phyloP scores from a whole-genome alignment of 352 stramenopile species.

The Hyaloperonospora brassicae region DNA sequence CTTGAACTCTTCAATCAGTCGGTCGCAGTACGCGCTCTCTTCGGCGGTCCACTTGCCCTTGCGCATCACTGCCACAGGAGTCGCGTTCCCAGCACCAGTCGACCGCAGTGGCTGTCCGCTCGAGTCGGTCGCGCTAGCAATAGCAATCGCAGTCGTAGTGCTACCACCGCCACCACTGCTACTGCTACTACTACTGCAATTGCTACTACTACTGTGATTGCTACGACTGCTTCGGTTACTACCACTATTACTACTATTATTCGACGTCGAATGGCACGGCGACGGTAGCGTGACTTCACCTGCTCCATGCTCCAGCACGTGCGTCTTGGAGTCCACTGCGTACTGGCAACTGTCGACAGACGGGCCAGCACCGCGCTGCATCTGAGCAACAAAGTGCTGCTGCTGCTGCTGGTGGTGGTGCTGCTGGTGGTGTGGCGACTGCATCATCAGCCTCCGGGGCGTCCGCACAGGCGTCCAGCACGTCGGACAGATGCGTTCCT shows the following conservation, averaged over 20 bases:
- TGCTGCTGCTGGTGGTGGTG: slow-evolving; percentile 1
- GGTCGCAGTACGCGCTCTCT: slow-evolving; percentile 96
- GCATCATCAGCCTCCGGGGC: slow-evolving; percentile 39
- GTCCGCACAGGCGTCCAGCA: slow-evolving; percentile 69
- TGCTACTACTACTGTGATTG: too few species aligned
- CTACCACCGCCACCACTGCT: not conserved
- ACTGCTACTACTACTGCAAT: not conserved
- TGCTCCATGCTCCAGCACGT: slow-evolving; percentile 16
- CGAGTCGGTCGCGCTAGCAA: slow-evolving; percentile 3
- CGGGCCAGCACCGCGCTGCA: slow-evolving; percentile 5
- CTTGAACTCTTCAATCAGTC: slow-evolving; percentile 96
- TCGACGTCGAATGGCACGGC: too few species aligned
- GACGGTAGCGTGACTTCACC: slow-evolving; percentile 4
- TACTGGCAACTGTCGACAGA: slow-evolving; percentile 6
- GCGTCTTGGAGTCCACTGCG: slow-evolving; percentile 18
- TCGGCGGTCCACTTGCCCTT: slow-evolving; percentile 96
- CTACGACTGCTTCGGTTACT: too few species aligned
- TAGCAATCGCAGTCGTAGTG: not conserved
- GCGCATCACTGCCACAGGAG: slow-evolving; percentile 45
- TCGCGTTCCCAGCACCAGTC: not conserved
- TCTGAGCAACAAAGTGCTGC: slow-evolving; percentile 15
- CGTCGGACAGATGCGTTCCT: slow-evolving; percentile 69
- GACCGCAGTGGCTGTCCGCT: not conserved
- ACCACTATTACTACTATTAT: not conserved
- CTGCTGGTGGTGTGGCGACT: too few species aligned